A percentile compares a stretch with the other conserved stretches of the same genome.
These are phyloP conservation scores for Plasmodium vinckei DNA, from an alignment of 169 alveolate species.

Conservation along the genomic window DNA sequence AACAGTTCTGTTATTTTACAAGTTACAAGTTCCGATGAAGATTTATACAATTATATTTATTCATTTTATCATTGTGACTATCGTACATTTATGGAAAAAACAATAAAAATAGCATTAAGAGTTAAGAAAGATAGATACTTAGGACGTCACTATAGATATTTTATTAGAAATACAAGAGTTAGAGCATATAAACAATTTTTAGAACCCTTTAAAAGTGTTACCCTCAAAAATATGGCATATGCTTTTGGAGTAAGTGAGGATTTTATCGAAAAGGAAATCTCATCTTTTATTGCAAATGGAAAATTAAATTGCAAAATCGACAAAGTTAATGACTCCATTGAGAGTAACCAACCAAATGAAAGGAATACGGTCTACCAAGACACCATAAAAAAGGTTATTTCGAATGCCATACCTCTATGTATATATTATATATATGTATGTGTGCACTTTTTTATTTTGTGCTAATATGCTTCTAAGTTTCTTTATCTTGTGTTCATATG, in stretches of 20 bases:
- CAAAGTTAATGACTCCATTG: constrained; percentile 95
- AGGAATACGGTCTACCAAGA: constrained; percentile 89
- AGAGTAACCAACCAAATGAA: constrained; percentile 92
- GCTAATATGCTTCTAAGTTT: too few species aligned
- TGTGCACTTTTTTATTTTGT: too few species aligned
- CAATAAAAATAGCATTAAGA: constrained; percentile 84
- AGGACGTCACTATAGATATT: constrained; percentile 89
- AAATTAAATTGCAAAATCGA: constrained; percentile 95
- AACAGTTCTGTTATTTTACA: constrained; percentile 93
- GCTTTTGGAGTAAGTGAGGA: constrained; percentile 94
- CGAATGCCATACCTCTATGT: too few species aligned
- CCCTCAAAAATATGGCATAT: constrained; percentile 94
- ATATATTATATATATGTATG: too few species aligned
- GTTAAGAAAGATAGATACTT: constrained; percentile 90
- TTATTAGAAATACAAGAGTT: constrained; percentile 94
- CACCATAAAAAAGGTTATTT: constrained; percentile 87
- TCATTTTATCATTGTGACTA: constrained; percentile 93
- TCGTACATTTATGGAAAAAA: constrained; percentile 89
- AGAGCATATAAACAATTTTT: constrained; percentile 95
- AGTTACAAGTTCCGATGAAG: constrained; percentile 92
- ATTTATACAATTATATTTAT: constrained; percentile 88
- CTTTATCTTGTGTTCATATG: not conserved
- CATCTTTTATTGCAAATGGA: constrained; percentile 93
- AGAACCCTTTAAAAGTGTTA: constrained; percentile 95
- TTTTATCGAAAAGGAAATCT: constrained; percentile 94